These are phyloP conservation scores for Populus hybrid DNA, from an alignment of 441 rosid species.

Conservation along the genomic window DNA sequence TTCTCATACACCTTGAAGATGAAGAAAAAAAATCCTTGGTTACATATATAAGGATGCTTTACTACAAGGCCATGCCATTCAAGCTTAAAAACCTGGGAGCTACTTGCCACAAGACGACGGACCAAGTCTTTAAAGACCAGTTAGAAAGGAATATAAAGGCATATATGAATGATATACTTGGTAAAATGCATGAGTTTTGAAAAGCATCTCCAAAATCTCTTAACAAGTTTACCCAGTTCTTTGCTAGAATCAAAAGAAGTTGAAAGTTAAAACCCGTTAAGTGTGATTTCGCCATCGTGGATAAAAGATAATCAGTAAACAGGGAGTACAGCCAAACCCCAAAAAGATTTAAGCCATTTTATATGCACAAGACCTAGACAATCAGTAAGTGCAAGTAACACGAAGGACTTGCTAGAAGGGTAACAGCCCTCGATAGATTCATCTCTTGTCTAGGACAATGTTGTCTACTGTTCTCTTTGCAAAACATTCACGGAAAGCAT, in stretches of 20 bases:
- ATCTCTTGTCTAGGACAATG: not conserved
- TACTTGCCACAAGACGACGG: not conserved
- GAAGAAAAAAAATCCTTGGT: not conserved
- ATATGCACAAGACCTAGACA: not conserved
- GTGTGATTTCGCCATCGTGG: not conserved
- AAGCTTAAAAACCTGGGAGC: not conserved
- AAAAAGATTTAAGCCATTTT: not conserved
- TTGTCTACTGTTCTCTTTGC: not conserved
- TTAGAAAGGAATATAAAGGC: not conserved
- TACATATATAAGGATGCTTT: not conserved
- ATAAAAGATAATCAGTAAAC: not conserved
- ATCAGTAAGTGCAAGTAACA: not conserved
- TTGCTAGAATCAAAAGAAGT: too few relatives aligned
- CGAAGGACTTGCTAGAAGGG: not conserved
- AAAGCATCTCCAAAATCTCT: not conserved
- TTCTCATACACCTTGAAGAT: not conserved
- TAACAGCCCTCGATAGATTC: not conserved
- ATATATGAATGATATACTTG: not conserved
- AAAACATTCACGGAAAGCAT: not conserved
- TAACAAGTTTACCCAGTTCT: not conserved
- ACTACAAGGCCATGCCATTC: not conserved
- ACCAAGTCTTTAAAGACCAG: too few relatives aligned
- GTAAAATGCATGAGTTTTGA: not conserved
- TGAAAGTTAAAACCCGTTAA: too few relatives aligned
- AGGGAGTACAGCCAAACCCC: too few relatives aligned